Evolutionary conservation across 441 rosid genomes (phyloP), one percentile per base, ranked within the genome.

Genomic region (Aquilaria agallochum): DNA sequence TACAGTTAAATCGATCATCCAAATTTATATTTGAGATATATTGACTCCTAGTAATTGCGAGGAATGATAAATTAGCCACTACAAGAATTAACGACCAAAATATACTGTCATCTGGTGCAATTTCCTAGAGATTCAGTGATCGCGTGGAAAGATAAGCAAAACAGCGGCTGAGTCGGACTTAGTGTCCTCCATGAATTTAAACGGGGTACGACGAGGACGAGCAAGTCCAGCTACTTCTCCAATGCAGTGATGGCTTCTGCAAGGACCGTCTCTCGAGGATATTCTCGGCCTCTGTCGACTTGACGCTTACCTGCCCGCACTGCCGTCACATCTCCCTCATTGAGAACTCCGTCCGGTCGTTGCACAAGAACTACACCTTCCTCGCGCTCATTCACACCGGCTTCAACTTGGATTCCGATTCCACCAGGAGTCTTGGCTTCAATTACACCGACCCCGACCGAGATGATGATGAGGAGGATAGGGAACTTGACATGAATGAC

Each of bases 221-320:
- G 60, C 77, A 98, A 58, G 97, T 86, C 65, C 99, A 98, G 9
- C 68, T 92, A 0, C 69, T 95, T 52, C 98, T 92, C 55, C 90
- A 90, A 79, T 93, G 98, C 67, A 97, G 98, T 2, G 97, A 90
- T 30, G 97, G 97, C 11, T 93, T 90, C 76, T 93, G 99, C 77
- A 89, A 76, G 50, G 99, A 92, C 58, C 91, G 99, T 60, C 72
- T 92, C 20, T 92, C 98, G 0, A 73, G 78, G 53, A 85, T 95
- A 96, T 95, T 95, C 83, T 76, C 98, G 4, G 74, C 97, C 9
- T 95, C 99, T 34, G 60, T 79, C 52, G 99, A 95, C 72, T 78
- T 84, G 9, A 76, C 92, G 7, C 86, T 95, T 45, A 64, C 85
- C 30, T 95, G 99, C 62, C 99, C 99, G 31, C 83, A 96, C 1